A percentile compares a stretch with the other conserved stretches of the same genome.
These are phyloP conservation scores for Neoboletus subvelutipes DNA, from an alignment of 768 basidiomycete genomes.

Conservation along the genomic window DNA sequence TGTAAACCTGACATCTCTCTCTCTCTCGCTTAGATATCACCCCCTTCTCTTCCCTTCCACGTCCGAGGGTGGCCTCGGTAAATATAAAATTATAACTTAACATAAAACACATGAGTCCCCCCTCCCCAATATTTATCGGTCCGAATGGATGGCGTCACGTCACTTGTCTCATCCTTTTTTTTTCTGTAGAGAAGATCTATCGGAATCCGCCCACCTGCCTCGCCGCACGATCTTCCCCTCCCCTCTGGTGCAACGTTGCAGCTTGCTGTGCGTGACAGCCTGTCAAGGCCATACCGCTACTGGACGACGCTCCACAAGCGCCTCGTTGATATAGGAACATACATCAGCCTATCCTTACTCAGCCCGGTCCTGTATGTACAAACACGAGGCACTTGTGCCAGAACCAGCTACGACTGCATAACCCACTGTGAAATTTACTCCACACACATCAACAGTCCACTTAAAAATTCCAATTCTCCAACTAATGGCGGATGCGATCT, in stretches of 20 bases:
- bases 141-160: background rate
- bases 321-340: constrained; percentile 17
- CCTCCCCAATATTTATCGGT: no score
- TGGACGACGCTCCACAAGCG: constrained; percentile 11
- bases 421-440: background rate
- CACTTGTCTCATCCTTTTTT: background rate
- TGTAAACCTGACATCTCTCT: background rate
- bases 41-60: background rate
- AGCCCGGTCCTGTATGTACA: constrained; percentile 5
- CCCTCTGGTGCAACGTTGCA: constrained; percentile 15
- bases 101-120: background rate
- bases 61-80: background rate
- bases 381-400: constrained; percentile 9
- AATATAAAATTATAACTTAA: background rate
- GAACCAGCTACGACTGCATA: constrained; percentile 3
- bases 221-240: constrained; percentile 4
- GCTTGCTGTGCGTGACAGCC: constrained; percentile 24
- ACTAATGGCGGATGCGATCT: background rate
- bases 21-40: background rate
- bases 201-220: background rate
- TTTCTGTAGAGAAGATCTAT: constrained; percentile 17
- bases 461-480: background rate
- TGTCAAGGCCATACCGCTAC: constrained; percentile 25
- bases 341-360: background rate
- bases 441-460: background rate